Base-by-base conservation (phyloP, 2,329 filamentous ascomycete species). In the Diaporthe batatas region DNA sequence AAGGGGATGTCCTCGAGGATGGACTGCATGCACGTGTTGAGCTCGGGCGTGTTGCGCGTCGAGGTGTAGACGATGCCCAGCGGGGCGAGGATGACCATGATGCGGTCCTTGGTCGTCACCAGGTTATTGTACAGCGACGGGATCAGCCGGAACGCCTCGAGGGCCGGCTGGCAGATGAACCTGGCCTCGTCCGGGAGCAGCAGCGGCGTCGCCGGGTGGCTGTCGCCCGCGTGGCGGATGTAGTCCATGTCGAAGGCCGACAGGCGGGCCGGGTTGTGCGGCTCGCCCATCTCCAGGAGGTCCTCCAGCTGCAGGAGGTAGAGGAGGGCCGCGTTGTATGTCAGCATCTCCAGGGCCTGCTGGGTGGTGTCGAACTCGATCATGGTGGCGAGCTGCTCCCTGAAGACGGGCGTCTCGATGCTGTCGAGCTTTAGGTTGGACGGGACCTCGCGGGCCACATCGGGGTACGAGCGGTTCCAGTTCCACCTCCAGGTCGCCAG, bases 91-190 rank as follows among this genome's bases (percentile, higher is more conserved):
- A 73, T 71, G 42, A 75, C 72, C 71, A 75, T 75, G 55, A 73
- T 68, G 25, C 73, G 73, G 36, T 75, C 73, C 42, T 68, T 68
- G 42, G 51, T 73, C 29, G 72, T 73, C 44, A 75, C 57, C 16
- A 75, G 68, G 32, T 75, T 75, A 44, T 75, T 73, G 68, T 73
- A 73, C 12, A 75, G 72, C n/a, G 68, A 75, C 1, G 73, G 73
- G n/a, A 73, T 71, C 29, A 73, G 68, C n/a, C 73, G 73, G 34
- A 73, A 71, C n/a, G 73, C 73, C 55, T 75, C 73, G 49, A 73
- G 68, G 8, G 73, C 73, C 5, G 73, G 71, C 62, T 75, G 73
- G 23, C 73, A 73, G 53, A 69, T 70, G n/a, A 69, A 73, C 36
- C 44, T 49, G 12, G 68, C 73, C 49, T 73, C 71, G 12, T 65